These are phyloP conservation scores for Saitozyma podzolica DNA, from an alignment of 768 basidiomycete genomes.

Conservation along the genomic window DNA sequence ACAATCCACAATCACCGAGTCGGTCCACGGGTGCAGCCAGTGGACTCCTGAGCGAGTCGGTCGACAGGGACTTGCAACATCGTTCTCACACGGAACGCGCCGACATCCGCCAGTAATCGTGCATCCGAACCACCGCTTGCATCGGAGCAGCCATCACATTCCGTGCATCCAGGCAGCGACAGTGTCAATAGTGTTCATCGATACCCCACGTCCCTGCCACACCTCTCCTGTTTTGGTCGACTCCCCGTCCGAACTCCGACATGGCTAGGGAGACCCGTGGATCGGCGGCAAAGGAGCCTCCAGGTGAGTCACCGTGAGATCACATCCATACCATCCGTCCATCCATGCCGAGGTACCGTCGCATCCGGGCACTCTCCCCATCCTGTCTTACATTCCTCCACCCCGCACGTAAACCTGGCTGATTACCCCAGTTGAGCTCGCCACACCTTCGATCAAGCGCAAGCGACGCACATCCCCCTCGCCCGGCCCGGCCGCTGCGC, in stretches of 20 bases:
- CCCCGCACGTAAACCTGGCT: no score
- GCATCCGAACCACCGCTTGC: background rate
- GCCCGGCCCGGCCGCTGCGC: background rate
- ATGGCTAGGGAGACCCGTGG: slow-evolving; percentile 17
- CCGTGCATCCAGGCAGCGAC: background rate
- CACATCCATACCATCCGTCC: background rate
- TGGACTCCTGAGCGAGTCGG: no score
- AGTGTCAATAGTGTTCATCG: background rate
- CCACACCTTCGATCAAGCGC: slow-evolving; percentile 5
- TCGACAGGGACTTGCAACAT: no score
- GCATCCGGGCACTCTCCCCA: no score
- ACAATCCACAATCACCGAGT: no score
- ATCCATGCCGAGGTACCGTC: no score
- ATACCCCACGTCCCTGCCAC: no score
- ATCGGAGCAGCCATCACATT: background rate
- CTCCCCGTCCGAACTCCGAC: background rate
- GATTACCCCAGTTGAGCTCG: background rate
- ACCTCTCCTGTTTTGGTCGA: no score
- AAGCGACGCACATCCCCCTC: slow-evolving; percentile 2
- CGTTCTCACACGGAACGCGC: no score
- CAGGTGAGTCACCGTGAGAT: background rate
- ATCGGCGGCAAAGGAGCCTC: slow-evolving; percentile 3
- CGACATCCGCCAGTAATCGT: background rate
- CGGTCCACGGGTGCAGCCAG: no score
- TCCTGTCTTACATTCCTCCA: no score